phyloP scores from a whole-genome alignment of 73 alveolate species.

The Paramecium tetraurelia region DNA sequence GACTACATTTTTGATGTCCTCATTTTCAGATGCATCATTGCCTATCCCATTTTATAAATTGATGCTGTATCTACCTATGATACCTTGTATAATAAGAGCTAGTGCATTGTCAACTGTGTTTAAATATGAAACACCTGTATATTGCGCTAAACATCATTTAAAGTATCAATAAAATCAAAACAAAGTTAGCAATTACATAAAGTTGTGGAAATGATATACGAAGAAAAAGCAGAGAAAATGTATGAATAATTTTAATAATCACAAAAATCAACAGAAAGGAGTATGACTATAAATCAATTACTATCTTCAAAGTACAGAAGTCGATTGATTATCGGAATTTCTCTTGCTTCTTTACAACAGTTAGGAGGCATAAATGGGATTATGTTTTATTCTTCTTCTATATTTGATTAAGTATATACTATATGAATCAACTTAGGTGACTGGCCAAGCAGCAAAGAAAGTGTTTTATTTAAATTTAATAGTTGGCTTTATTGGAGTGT shows the following conservation, averaged over 20 bases:
- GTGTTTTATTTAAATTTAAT: conserved; percentile 10
- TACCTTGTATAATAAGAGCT: conserved; percentile 18
- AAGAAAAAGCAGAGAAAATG: background rate
- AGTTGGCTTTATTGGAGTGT: conserved; percentile 19
- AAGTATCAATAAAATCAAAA: background rate
- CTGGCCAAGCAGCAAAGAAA: background rate
- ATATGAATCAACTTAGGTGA: background rate
- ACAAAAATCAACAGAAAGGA: background rate
- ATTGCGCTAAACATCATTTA: background rate
- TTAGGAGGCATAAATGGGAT: conserved; percentile 47
- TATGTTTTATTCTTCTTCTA: conserved; percentile 42
- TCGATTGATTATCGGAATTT: background rate
- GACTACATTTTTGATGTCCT: background rate
- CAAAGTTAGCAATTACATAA: background rate
- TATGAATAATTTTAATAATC: background rate
- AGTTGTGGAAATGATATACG: background rate
- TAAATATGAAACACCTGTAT: conserved; percentile 38
- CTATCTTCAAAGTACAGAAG: background rate
- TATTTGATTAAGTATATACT: background rate
- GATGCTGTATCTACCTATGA: background rate
- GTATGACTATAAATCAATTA: background rate
- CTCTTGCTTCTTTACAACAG: background rate
- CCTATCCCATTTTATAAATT: background rate
- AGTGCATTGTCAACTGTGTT: background rate
- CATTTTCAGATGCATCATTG: background rate